Base-by-base conservation (phyloP, 306 rosid genomes). In the Trifolium pratense region DNA sequence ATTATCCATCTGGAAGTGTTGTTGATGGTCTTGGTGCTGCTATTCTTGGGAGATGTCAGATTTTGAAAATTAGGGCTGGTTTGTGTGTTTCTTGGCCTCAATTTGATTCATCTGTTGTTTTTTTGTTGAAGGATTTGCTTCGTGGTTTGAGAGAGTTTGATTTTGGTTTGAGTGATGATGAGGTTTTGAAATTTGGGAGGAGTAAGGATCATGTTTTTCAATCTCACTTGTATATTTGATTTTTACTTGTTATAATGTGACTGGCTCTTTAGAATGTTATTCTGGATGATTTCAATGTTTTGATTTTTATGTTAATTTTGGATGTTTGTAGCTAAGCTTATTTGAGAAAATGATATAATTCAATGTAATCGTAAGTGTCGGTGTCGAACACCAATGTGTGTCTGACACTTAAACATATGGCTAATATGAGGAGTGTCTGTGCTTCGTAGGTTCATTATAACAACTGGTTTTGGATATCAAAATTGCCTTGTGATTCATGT, bases 1-100 rank as follows among this genome's bases (percentile, higher is more conserved):
- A 84, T 75, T 87, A 87, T 55, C 96, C 99, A 0, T 89, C 96
- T 3, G 99, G 93, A 21, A 94, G 99, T 51, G 87, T 94, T 37
- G 86, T 88, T 7, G 97, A 91, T 43, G 96, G 97, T 17, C 31
- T 91, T 31, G 86, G 79, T 2, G 99, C 99, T 14, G 90, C 99
- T 1, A 16, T 94, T 69, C 63, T 94, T 62, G 89, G 83, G 0
- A 68, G 86, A 49, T 94, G 96, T 59, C 88, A 94, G 84, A 25
- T 77, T 56, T 53, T 64, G 78, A 87, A 81, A 17, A 65, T 91
- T n/a, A 80, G 82, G 84, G 99, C 87, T 3, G 70, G 85, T 5
- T 74, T 88, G 4, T 90, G 93, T 67, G 87, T 86, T 55, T 77
- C 91, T 9, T 94, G 97, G 99, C 99, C 97, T 5, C 84, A 83